phyloP scores from a whole-genome alignment of 2,329 filamentous ascomycete species.

The Xylaria sp. region DNA sequence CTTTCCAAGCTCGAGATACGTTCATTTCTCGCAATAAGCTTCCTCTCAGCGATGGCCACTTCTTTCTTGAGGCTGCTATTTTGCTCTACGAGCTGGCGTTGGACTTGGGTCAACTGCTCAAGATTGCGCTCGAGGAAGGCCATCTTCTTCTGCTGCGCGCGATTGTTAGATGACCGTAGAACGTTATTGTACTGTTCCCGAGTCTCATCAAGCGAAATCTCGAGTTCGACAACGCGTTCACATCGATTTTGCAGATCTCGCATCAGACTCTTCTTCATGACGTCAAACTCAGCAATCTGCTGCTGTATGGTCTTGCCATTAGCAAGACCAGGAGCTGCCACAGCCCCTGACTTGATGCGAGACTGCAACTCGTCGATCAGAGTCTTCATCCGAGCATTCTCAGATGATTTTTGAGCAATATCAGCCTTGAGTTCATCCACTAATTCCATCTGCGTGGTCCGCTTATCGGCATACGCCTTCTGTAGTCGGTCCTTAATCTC shows the following conservation, averaged over 20 bases:
- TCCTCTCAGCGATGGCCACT: slow-evolving; percentile 97
- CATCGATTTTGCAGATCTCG: slow-evolving; percentile 97
- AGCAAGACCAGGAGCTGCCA: slow-evolving; percentile 67
- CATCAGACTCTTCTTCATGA: slow-evolving; percentile 99
- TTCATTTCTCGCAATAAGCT: slow-evolving; percentile 95
- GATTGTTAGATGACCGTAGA: slow-evolving; percentile 94
- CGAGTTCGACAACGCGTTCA: slow-evolving; percentile 96
- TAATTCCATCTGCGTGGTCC: slow-evolving; percentile 77
- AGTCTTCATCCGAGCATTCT: slow-evolving; percentile 82
- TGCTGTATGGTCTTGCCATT: slow-evolving; percentile 95
- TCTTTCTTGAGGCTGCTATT: slow-evolving; percentile 98
- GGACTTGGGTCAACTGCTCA: slow-evolving; percentile 96
- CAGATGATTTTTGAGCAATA: slow-evolving; percentile 79
- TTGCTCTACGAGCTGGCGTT: slow-evolving; percentile 97
- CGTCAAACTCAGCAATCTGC: slow-evolving; percentile 98
- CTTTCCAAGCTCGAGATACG: slow-evolving; percentile 94
- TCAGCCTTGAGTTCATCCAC: slow-evolving; percentile 82
- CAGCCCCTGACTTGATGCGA: slow-evolving; percentile 72
- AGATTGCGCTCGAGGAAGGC: slow-evolving; percentile 98
- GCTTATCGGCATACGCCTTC: slow-evolving; percentile 79
- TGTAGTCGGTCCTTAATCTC: slow-evolving; percentile 85
- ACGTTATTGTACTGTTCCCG: slow-evolving; percentile 99
- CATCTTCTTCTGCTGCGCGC: slow-evolving; percentile 99
- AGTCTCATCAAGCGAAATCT: slow-evolving; percentile 97
- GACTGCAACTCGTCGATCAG: slow-evolving; percentile 84